Evolutionary conservation across 2,329 filamentous ascomycete genomes (phyloP).

Genomic region (Hypocrella siamensis): DNA sequence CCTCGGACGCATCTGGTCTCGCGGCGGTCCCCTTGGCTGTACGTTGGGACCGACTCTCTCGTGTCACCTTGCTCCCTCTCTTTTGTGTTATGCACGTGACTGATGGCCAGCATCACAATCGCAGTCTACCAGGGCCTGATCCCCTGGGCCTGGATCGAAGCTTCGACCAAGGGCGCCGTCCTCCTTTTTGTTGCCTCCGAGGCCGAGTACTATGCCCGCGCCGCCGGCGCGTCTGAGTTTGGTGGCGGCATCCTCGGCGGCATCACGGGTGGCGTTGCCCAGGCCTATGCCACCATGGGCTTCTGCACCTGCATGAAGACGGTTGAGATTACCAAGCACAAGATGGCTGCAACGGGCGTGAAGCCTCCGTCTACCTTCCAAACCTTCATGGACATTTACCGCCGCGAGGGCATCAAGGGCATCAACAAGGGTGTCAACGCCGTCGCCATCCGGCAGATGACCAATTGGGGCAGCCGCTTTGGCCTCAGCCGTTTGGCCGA

Average conservation of each 20-base stretch:
- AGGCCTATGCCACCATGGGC: constrained; percentile 98
- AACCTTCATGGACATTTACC: constrained; percentile 96
- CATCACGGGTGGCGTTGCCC: constrained; percentile 85
- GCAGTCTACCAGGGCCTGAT: constrained; percentile 98
- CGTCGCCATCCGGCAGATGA: constrained; percentile 96
- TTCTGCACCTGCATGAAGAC: constrained; percentile 99
- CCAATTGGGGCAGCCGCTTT: constrained; percentile 97
- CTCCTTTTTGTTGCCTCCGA: constrained; percentile 98
- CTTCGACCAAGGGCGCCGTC: constrained; percentile 96
- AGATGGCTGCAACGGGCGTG: constrained; percentile 68
- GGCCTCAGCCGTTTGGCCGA: constrained; percentile 86
- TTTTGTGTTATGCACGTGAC: neutral
- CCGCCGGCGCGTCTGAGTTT: constrained; percentile 73
- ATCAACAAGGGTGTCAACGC: constrained; percentile 99
- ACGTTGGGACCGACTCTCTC: constrained; percentile 26
- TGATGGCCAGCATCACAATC: neutral
- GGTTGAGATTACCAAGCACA: constrained; percentile 98
- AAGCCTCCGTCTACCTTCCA: constrained; percentile 82
- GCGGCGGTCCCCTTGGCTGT: constrained; percentile 91
- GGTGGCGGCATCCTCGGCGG: constrained; percentile 77
- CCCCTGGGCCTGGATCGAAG: constrained; percentile 99
- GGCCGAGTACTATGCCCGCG: constrained; percentile 86
- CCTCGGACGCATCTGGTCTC: constrained; percentile 77
- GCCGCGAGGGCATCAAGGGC: constrained; percentile 78
- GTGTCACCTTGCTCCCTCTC: constrained; percentile 1